Percentiles rank a stretch among this genome's conserved stretches.
phyloP scores from a whole-genome alignment of 768 basidiomycete genomes.

The Serpula lacrymans region DNA sequence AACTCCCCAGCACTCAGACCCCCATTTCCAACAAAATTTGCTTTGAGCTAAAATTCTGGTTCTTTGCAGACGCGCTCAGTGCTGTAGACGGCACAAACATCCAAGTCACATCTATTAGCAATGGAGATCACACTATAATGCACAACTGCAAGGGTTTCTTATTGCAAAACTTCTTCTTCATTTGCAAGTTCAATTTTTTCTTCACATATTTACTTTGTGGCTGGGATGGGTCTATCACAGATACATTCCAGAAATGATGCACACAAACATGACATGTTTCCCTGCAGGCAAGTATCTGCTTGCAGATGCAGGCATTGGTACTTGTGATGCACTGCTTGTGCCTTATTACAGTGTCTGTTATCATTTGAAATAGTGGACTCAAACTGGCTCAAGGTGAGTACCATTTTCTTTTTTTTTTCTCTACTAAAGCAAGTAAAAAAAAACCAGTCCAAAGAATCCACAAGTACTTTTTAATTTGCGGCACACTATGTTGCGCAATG shows the following conservation, averaged over 20 bases:
- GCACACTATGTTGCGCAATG: no score
- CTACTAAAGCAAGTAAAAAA: no score
- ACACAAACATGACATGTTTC: slow-evolving; percentile 5
- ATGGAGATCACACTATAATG: slow-evolving; percentile 6
- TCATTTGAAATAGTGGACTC: background rate
- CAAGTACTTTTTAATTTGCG: no score
- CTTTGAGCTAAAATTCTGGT: background rate
- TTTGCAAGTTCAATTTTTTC: slow-evolving; percentile 12
- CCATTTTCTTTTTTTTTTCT: slow-evolving; percentile 1
- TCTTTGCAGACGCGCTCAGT: slow-evolving; percentile 7
- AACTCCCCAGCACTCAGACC: background rate
- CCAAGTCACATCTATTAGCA: background rate
- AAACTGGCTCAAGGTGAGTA: background rate
- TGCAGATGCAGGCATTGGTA: no score
- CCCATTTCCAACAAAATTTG: background rate
- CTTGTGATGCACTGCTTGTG: no score
- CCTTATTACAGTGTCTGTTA: background rate
- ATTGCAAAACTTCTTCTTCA: slow-evolving; percentile 17
- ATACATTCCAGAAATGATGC: slow-evolving; percentile 11
- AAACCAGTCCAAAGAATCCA: no score
- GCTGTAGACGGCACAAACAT: slow-evolving; percentile 9
- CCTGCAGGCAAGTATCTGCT: no score
- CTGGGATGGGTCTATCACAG: slow-evolving; percentile 13
- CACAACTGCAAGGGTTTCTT: slow-evolving; percentile 12
- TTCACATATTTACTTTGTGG: slow-evolving; percentile 13